phyloP scores from a whole-genome alignment of 139 green algal species.

The Chlorella sp. region DNA sequence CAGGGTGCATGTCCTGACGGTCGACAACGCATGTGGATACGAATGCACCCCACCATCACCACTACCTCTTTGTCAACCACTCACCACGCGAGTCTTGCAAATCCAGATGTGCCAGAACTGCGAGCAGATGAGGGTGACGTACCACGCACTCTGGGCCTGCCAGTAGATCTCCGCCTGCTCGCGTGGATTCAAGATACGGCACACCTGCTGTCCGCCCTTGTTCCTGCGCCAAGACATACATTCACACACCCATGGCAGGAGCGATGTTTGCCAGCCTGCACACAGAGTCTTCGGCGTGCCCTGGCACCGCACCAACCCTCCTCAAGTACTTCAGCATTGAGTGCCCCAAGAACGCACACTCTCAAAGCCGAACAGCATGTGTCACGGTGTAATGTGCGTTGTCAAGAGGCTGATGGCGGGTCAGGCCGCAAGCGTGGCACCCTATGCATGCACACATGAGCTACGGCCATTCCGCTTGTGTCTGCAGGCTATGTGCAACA shows the following conservation, averaged over 20 bases:
- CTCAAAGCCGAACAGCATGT: not conserved
- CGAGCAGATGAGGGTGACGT: slow-evolving; percentile 27
- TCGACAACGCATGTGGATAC: no score
- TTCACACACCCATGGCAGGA: not conserved
- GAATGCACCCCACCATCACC: no score
- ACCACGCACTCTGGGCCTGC: slow-evolving; percentile 28
- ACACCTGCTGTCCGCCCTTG: not conserved
- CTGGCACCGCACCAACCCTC: no score
- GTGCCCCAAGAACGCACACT: not conserved
- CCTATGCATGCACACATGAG: no score
- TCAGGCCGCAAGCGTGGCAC: no score
- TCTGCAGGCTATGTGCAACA: slow-evolving; percentile 9
- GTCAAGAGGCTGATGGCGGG: no score
- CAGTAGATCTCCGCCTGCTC: slow-evolving; percentile 18
- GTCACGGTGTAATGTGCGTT: no score
- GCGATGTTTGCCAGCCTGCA: not conserved
- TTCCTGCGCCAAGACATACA: not conserved
- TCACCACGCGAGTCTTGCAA: slow-evolving; percentile 26
- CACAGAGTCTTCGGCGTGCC: no score
- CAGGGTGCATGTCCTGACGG: no score
- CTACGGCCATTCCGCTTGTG: no score
- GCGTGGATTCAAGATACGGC: slow-evolving; percentile 2
- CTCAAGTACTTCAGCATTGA: no score
- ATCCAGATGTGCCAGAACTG: slow-evolving; percentile 45
- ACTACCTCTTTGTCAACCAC: no score